Base-by-base conservation (phyloP, 257 asterid genomes). In the Scutellaria baicalensis region DNA sequence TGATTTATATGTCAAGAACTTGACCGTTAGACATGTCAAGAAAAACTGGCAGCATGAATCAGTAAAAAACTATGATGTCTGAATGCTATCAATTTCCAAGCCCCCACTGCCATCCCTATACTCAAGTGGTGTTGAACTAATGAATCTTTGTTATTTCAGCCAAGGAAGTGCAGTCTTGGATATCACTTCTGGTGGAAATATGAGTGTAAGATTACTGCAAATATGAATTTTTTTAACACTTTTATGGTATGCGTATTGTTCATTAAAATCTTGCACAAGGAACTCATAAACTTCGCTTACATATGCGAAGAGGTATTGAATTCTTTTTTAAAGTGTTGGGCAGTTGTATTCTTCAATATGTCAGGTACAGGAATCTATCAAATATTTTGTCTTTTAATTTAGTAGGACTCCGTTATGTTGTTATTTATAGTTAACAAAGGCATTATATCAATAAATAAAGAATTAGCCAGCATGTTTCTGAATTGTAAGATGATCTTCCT, bases 151-250 rank as follows among this genome's bases (percentile, higher is more conserved):
- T 35, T 71, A 66, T 83, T 84, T 75, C 93, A 93, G 99, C 78
- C 97, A 91, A 77, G 99, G 99, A 77, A 91, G 97, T 75, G 84
- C 99, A 2, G 39, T 88, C 21, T 81, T 94, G 88, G 99, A 94
- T 78, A 73, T 77, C 20, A 64, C 73, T 14, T 72, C 95, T 33
- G 99, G 99, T 68, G 99, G 99, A 75, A 85, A 88, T 86, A 94
- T 94, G 97, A 80, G 78, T 56, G 99, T 91, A 83, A 82, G 96
- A 81, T 66, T 64, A 55, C 48, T 54, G 7, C 71, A 9, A 0
- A 8, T 31, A 35, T 69, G 5, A 16, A n/a, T n/a, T 2, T 63
- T 59, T 4, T 61, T 48, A 20, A 39, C 57, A 50, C 6, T 51
- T 51, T 69, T 69, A 20, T 42, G 16, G 38, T 2, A 40, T 72